Conservation (phyloP, 2,329 filamentous ascomycete species). For the Pseudogymnoascus sp. region DNA sequence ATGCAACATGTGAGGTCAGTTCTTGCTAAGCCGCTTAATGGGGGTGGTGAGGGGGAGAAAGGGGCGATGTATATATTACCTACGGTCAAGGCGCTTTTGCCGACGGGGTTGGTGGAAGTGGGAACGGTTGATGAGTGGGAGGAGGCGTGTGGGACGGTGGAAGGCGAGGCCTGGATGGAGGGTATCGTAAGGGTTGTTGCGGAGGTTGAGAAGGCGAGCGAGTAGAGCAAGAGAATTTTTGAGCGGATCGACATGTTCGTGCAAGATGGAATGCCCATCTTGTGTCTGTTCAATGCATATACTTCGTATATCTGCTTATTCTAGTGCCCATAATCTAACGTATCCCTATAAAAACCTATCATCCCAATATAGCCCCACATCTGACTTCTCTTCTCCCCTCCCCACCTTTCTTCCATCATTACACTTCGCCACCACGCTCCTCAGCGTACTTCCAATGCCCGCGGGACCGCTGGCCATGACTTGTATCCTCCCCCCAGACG, state of each 20-base stretch:
- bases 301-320: background rate
- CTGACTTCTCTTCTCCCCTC: slow-evolving; percentile 48
- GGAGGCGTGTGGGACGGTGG: slow-evolving; percentile 17
- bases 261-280: background rate
- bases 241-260: background rate
- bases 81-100: slow-evolving; percentile 20
- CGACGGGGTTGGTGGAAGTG: slow-evolving; percentile 21
- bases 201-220: slow-evolving; percentile 12
- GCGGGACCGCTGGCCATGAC: slow-evolving; percentile 56
- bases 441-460: slow-evolving; percentile 51
- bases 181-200: slow-evolving; percentile 24
- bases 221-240: background rate
- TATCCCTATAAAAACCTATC: slow-evolving; percentile 35
- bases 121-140: slow-evolving; percentile 22
- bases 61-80: slow-evolving; percentile 9
- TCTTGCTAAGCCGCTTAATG: slow-evolving; percentile 10
- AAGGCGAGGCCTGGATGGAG: slow-evolving; percentile 27
- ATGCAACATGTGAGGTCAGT: slow-evolving; percentile 20
- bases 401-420: slow-evolving; percentile 49
- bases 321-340: background rate
- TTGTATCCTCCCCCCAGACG: slow-evolving; percentile 39
- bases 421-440: slow-evolving; percentile 44
- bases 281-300: background rate
- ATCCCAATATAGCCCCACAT: slow-evolving; percentile 52
- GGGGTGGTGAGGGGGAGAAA: slow-evolving; percentile 13